These are phyloP conservation scores for Cryptosporidium parvum DNA, from an alignment of 169 alveolate species.

Conservation along the genomic window DNA sequence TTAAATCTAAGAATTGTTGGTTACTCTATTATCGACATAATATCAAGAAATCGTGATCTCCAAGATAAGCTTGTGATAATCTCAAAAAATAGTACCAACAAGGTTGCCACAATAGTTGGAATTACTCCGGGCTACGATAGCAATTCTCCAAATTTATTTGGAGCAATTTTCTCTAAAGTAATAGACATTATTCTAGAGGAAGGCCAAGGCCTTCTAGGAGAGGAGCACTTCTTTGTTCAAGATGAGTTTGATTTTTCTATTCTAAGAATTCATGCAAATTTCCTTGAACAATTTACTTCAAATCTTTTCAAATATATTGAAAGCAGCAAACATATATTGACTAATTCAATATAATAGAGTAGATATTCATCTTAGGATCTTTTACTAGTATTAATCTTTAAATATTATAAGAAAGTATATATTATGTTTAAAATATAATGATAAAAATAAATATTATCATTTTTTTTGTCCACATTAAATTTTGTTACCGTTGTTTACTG, in stretches of 20 bases:
- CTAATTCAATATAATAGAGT: not conserved
- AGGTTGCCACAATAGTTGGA: slow-evolving; percentile 65
- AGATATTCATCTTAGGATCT: not conserved
- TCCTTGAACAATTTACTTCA: slow-evolving; percentile 50
- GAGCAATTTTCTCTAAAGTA: slow-evolving; percentile 67
- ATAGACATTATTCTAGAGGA: slow-evolving; percentile 50
- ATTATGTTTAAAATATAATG: not conserved
- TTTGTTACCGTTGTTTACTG: not conserved
- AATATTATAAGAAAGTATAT: not conserved
- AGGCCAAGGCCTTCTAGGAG: slow-evolving; percentile 10
- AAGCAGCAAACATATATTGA: slow-evolving; percentile 3
- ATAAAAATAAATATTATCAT: not conserved
- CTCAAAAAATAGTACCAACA: slow-evolving; percentile 9
- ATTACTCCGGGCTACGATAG: slow-evolving; percentile 63
- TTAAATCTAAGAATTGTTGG: slow-evolving; percentile 53
- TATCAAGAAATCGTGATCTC: slow-evolving; percentile 42
- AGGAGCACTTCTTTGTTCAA: slow-evolving; percentile 59
- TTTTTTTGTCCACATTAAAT: not conserved
- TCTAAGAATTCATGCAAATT: slow-evolving; percentile 30
- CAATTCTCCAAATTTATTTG: slow-evolving; percentile 59
- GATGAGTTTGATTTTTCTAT: slow-evolving; percentile 70
- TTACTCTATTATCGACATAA: slow-evolving; percentile 26
- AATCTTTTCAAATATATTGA: slow-evolving; percentile 42
- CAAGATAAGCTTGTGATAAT: slow-evolving; percentile 50
- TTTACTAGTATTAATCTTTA: not conserved